phyloP scores from a whole-genome alignment of 2,329 filamentous ascomycete genomes.

The Calonectria pteridis region DNA sequence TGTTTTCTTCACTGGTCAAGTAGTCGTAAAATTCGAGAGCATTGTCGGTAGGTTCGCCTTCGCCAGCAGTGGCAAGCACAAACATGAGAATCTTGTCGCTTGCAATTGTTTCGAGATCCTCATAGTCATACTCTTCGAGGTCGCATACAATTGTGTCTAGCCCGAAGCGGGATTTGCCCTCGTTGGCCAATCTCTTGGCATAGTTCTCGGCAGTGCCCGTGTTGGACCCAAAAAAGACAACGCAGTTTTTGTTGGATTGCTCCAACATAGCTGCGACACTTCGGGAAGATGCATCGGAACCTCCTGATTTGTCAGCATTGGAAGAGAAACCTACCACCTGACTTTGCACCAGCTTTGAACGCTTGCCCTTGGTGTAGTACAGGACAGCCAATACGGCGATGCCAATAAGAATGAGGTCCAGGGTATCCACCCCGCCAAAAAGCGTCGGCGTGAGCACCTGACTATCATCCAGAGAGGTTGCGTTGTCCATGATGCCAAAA shows the following conservation, averaged over 20 bases:
- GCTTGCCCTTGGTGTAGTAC: conserved; percentile 8
- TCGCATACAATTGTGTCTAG: conserved; percentile 98
- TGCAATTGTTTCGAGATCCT: conserved; percentile 89
- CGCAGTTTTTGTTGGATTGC: conserved; percentile 94
- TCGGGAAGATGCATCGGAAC: conserved; percentile 60
- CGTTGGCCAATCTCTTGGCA: conserved; percentile 94
- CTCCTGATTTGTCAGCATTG: background rate
- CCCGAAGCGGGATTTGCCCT: conserved; percentile 95
- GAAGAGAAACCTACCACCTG: background rate
- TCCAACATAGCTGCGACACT: conserved; percentile 97
- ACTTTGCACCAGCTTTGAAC: background rate
- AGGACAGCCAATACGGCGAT: background rate
- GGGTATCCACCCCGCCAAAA: conserved; percentile 2
- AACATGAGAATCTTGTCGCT: conserved; percentile 95
- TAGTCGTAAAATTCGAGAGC: conserved; percentile 99
- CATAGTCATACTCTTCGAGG: conserved; percentile 96
- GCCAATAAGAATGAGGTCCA: conserved; percentile 4
- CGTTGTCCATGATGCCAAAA: background rate
- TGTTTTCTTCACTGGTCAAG: conserved; percentile 82
- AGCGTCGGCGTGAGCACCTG: background rate
- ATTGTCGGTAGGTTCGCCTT: conserved; percentile 98
- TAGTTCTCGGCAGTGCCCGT: conserved; percentile 99
- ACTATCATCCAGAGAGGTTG: background rate
- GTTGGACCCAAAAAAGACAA: conserved; percentile 98
- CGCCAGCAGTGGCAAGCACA: conserved; percentile 95